phyloP scores from a whole-genome alignment of 2,329 filamentous ascomycete genomes.

The Colletotrichum sp. region DNA sequence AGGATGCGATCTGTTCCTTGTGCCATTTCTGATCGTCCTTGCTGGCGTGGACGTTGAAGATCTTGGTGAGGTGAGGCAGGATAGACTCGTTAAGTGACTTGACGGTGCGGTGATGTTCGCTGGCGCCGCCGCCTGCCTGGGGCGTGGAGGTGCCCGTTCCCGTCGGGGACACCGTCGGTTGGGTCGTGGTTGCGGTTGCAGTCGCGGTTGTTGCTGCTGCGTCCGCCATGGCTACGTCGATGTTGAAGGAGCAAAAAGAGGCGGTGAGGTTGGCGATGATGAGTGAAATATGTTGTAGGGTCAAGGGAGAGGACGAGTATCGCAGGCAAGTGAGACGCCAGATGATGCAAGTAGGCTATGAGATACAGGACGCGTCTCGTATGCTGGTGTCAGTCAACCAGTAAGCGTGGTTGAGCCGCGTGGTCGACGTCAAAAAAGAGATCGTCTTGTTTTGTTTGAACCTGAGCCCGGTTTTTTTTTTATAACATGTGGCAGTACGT shows the following conservation, averaged over 20 bases:
- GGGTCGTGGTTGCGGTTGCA: background rate
- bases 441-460: background rate
- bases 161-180: background rate
- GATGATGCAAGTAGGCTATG: constrained; percentile 6
- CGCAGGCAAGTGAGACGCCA: background rate
- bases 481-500: background rate
- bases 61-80: constrained; percentile 47
- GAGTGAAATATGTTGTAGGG: background rate
- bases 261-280: background rate
- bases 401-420: background rate
- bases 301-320: background rate
- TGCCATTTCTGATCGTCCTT: constrained; percentile 48
- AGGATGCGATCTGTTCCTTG: constrained; percentile 47
- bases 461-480: background rate
- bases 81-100: constrained; percentile 44
- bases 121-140: constrained; percentile 55
- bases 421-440: background rate
- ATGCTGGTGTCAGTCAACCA: background rate
- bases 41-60: constrained; percentile 51
- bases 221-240: constrained; percentile 7
- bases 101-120: constrained; percentile 45
- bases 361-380: constrained; percentile 4
- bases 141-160: background rate
- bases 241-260: background rate
- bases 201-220: background rate